Evolutionary conservation across 2,329 filamentous ascomycete species (phyloP), one percentile per base, ranked within the genome.

Genomic region (Colletotrichum melonis): DNA sequence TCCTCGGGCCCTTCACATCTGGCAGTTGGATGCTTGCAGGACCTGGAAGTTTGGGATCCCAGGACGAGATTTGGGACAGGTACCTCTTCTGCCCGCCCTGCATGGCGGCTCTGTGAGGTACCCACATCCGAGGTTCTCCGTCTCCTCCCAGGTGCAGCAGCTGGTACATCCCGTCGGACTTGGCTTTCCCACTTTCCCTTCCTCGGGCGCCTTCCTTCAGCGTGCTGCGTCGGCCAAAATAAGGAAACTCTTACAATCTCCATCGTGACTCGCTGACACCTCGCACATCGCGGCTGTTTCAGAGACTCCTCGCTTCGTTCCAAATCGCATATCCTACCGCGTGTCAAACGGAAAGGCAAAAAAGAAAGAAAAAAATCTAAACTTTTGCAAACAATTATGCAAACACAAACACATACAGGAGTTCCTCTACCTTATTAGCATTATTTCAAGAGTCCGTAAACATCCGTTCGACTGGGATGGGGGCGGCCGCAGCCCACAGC

Each of bases 271-370:
- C 46, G 38, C 38, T 42, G 38, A 42, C 38, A 42, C 38, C 5
- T 42, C 38, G 66, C 70, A 64, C 58, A 72, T 46, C 35, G 70
- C 66, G 59, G 32, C 66, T 70, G 70, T 70, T 70, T 73, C 67
- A 73, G 60, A 24, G 54, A 55, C 70, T 19, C 24, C 68, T 70
- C 70, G 55, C 60, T 65, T 73, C 59, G 67, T 60, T 69, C 32
- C 70, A 62, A 26, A 42, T 42, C 16, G 38, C 38, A 42, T 42
- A 42, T 49, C 54, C 60, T 46, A 64, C 70, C 64, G 66, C 46
- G 32, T 65, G 26, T 16, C 66, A 65, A 65, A 65, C 54, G 26
- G 30, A 42, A 63, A 22, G 32, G n/a, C 60, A 11, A 22, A 32
- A 5, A 54, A 12, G 26, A 60, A 35, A 26, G 26, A 26, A 60